Evolutionary conservation across 495 filamentous ascomycete genomes (phyloP).

Genomic region (Parathielavia hyrcaniae): DNA sequence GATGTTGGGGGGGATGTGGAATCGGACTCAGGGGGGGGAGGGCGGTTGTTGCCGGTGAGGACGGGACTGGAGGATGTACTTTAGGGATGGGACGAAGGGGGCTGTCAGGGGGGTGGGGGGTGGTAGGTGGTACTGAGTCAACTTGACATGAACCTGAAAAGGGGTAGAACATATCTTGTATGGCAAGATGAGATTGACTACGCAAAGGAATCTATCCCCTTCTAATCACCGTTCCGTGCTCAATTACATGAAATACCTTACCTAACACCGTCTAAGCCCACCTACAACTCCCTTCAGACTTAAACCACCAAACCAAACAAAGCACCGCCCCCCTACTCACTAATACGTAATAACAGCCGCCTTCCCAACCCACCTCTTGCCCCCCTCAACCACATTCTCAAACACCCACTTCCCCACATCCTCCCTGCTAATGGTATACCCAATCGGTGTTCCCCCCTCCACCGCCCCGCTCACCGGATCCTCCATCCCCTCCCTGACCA

Average conservation of each 20-base stretch:
- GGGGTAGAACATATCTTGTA: no score
- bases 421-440: slow-evolving; percentile 41
- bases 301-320: background rate
- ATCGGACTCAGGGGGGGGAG: background rate
- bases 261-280: background rate
- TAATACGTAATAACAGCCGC: slow-evolving; percentile 26
- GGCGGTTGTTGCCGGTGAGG: slow-evolving; percentile 6
- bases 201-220: no score
- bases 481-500: slow-evolving; percentile 34
- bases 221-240: no score
- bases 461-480: slow-evolving; percentile 18
- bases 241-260: no score
- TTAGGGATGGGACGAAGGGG: no score
- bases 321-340: background rate
- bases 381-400: slow-evolving; percentile 20
- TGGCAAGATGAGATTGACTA: no score
- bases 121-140: no score
- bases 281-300: background rate
- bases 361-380: slow-evolving; percentile 22
- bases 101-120: no score
- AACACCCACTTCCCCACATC: slow-evolving; percentile 42
- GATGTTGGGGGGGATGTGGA: no score
- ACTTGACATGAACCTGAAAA: no score
- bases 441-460: slow-evolving; percentile 32
- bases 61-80: background rate